Conservation (phyloP, 495 filamentous ascomycete species). For the Neurospora sp. region DNA sequence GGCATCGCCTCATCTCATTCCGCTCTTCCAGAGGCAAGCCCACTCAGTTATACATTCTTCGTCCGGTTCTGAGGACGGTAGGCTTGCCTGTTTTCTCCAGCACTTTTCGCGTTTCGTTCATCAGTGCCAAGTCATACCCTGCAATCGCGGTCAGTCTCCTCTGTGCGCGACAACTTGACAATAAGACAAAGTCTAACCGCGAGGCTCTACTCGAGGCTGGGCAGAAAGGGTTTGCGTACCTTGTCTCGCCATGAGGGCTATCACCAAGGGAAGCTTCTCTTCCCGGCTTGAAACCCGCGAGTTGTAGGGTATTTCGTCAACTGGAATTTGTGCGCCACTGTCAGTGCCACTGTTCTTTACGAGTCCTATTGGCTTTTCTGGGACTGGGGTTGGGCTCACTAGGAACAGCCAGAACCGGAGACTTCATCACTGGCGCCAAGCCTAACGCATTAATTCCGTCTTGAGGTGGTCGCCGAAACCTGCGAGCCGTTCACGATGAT, state of each 20-base stretch:
- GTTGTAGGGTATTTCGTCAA: neutral
- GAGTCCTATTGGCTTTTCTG: neutral
- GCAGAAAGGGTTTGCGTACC: neutral
- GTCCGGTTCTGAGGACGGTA: neutral
- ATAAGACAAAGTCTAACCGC: neutral
- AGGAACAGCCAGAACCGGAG: no score
- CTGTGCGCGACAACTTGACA: neutral
- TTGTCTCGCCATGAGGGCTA: neutral
- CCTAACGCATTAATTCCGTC: no score
- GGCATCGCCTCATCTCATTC: neutral
- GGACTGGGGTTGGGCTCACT: no score
- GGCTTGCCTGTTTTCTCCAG: neutral
- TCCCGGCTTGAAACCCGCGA: neutral
- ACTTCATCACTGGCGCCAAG: no score
- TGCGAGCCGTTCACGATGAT: no score
- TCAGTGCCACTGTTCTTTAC: neutral
- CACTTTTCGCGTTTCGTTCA: neutral
- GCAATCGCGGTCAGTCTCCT: neutral
- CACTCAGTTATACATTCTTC: neutral
- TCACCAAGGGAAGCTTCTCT: neutral
- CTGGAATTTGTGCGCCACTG: neutral
- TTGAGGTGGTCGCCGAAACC: no score
- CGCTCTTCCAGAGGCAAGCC: neutral
- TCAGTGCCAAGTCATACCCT: neutral
- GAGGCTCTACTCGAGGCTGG: neutral